Evolutionary conservation across 345 rosid genomes (phyloP).

Genomic region (Gossypium rotundifolium): DNA sequence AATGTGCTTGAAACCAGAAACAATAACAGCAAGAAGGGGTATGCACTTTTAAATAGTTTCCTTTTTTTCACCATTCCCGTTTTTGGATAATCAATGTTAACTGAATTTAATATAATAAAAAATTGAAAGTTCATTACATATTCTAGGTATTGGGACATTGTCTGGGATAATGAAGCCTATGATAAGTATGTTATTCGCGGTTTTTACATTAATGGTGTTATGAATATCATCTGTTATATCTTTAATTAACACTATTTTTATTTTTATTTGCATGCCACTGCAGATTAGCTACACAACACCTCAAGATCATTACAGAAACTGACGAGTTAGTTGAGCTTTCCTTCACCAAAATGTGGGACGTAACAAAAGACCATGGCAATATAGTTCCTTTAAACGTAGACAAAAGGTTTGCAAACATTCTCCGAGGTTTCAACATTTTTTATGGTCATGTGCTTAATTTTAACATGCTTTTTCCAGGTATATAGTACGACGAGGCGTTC

Average conservation of each 20-base stretch:
- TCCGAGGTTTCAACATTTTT: background rate
- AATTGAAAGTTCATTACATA: no score
- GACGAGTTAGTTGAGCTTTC: slow-evolving; percentile 68
- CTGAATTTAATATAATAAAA: no score
- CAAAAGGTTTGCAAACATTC: slow-evolving; percentile 47
- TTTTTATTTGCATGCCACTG: background rate
- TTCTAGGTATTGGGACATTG: slow-evolving; percentile 86
- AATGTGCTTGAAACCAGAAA: slow-evolving; percentile 45
- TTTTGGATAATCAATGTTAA: background rate
- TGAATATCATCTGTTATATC: background rate
- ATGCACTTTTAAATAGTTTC: background rate
- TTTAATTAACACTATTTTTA: background rate
- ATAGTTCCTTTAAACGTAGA: slow-evolving; percentile 70
- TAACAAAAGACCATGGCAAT: slow-evolving; percentile 18
- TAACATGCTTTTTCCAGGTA: slow-evolving; percentile 35
- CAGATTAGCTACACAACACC: slow-evolving; percentile 49
- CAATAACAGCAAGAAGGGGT: slow-evolving; percentile 52
- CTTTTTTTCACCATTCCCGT: background rate
- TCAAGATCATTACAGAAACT: slow-evolving; percentile 35
- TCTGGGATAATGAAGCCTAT: slow-evolving; percentile 51
- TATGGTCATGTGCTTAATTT: background rate
- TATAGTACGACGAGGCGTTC: slow-evolving; percentile 51
- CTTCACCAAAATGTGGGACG: slow-evolving; percentile 52
- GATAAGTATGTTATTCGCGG: slow-evolving; percentile 24
- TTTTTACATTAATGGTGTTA: background rate